These are phyloP conservation scores for Hemileccinum impolitum DNA, from an alignment of 768 basidiomycete genomes.

Conservation along the genomic window DNA sequence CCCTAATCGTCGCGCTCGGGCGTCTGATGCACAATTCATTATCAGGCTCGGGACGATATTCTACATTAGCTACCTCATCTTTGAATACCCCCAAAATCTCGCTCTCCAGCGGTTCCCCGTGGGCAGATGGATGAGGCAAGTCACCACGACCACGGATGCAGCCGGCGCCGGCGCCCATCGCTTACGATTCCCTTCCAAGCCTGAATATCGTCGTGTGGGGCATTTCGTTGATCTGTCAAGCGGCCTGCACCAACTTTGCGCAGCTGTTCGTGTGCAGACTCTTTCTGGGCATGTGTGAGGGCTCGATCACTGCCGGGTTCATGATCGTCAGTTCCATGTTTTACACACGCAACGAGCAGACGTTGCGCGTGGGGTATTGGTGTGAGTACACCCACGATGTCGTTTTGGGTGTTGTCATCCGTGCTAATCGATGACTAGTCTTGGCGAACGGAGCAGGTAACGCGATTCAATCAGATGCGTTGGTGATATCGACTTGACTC, in stretches of 20 bases:
- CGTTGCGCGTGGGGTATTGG: slow-evolving; percentile 69
- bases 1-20: neutral
- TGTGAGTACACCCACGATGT: slow-evolving; percentile 42
- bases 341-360: slow-evolving; percentile 70
- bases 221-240: slow-evolving; percentile 55
- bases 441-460: slow-evolving; percentile 73
- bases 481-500: slow-evolving; percentile 5
- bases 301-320: slow-evolving; percentile 68
- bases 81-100: slow-evolving; percentile 74
- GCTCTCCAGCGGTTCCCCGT: slow-evolving; percentile 71
- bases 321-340: slow-evolving; percentile 78
- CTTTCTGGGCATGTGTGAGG: slow-evolving; percentile 72
- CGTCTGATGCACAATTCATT: neutral
- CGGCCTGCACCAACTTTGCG: slow-evolving; percentile 68
- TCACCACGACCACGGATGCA: neutral
- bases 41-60: slow-evolving; percentile 72
- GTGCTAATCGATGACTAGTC: slow-evolving; percentile 36
- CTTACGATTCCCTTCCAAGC: slow-evolving; percentile 30
- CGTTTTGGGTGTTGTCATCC: neutral
- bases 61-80: slow-evolving; percentile 65
- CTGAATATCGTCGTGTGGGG: slow-evolving; percentile 68
- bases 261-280: slow-evolving; percentile 61
- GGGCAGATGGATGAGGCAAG: slow-evolving; percentile 77
- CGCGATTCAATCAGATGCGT: too few species aligned
- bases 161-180: neutral